Evolutionary conservation across 1,139 yeast genomes (phyloP).

Genomic region (Komagataea norvegica): DNA sequence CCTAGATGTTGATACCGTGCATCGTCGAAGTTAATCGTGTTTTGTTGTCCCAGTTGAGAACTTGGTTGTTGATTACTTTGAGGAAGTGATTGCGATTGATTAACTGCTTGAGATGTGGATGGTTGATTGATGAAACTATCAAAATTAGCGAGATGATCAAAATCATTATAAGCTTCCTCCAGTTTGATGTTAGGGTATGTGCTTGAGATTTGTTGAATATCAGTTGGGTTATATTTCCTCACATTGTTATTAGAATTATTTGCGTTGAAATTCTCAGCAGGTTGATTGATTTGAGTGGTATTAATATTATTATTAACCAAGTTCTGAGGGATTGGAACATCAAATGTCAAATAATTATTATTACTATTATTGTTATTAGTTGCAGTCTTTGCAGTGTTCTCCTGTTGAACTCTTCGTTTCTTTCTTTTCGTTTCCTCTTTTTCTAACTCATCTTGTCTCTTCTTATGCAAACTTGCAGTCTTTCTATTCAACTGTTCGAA

Average conservation of each 20-base stretch:
- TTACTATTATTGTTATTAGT: conserved; percentile 4
- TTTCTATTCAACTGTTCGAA: conserved; percentile 76
- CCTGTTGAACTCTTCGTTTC: no score
- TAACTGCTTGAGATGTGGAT: conserved; percentile 3
- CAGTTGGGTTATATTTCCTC: conserved; percentile 2
- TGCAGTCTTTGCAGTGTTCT: no score
- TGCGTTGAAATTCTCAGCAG: background rate
- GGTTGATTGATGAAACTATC: conserved; percentile 27
- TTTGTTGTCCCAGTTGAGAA: no score
- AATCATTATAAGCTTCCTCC: conserved; percentile 22
- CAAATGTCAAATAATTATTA: background rate
- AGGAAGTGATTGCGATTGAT: no score
- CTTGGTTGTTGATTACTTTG: no score
- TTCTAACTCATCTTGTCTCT: conserved; percentile 14
- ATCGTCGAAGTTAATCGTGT: background rate
- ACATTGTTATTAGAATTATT: conserved; percentile 1
- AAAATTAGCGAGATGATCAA: conserved; percentile 27
- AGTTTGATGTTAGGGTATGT: conserved; percentile 20
- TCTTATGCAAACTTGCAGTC: conserved; percentile 44
- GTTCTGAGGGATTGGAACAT: conserved; percentile 25
- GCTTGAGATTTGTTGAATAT: conserved; percentile 9
- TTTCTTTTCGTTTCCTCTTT: conserved; percentile 20
- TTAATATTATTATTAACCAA: conserved; percentile 11
- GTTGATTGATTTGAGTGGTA: background rate
- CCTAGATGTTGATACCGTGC: background rate